Percentiles rank a stretch among this genome's conserved stretches.
Conservation (phyloP, 352 stramenopile genomes). For the Pythium apleroticum region DNA sequence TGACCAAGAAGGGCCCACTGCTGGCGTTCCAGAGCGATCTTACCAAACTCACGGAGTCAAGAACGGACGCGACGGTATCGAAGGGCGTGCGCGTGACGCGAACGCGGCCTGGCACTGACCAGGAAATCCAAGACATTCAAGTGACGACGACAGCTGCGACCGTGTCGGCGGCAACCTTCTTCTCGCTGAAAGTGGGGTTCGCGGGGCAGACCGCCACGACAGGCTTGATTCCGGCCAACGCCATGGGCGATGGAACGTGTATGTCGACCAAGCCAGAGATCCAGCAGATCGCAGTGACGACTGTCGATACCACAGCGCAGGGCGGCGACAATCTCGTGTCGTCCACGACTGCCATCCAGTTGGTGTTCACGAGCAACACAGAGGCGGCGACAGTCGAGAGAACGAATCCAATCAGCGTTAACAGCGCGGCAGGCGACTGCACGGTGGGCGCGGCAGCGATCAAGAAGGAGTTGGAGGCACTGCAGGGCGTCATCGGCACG, state of each 20-base stretch:
- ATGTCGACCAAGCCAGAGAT: constrained; percentile 71
- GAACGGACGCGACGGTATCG: constrained; percentile 44
- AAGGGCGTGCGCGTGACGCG: constrained; percentile 48
- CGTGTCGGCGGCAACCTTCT: constrained; percentile 41
- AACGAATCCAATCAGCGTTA: constrained; percentile 83
- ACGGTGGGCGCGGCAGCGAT: constrained; percentile 58
- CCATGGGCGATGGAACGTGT: constrained; percentile 64
- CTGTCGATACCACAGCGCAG: constrained; percentile 85
- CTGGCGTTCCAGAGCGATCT: constrained; percentile 33
- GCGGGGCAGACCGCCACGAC: constrained; percentile 58
- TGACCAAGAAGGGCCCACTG: constrained; percentile 63
- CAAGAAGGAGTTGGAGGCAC: constrained; percentile 43
- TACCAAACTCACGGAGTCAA: constrained; percentile 48
- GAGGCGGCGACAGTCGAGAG: constrained; percentile 45
- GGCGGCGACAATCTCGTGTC: constrained; percentile 91
- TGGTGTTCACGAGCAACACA: constrained; percentile 84
- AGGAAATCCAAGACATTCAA: constrained; percentile 67
- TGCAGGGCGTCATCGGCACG: constrained; percentile 40
- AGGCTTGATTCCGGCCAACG: constrained; percentile 78
- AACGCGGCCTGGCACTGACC: constrained; percentile 44
- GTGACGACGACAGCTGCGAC: constrained; percentile 45
- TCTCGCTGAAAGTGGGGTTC: constrained; percentile 47
- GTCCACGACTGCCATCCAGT: constrained; percentile 76
- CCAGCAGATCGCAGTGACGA: constrained; percentile 90
- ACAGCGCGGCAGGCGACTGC: constrained; percentile 80